These are phyloP conservation scores for Lactifluus echinatus DNA, from an alignment of 768 basidiomycete species.

Conservation along the genomic window DNA sequence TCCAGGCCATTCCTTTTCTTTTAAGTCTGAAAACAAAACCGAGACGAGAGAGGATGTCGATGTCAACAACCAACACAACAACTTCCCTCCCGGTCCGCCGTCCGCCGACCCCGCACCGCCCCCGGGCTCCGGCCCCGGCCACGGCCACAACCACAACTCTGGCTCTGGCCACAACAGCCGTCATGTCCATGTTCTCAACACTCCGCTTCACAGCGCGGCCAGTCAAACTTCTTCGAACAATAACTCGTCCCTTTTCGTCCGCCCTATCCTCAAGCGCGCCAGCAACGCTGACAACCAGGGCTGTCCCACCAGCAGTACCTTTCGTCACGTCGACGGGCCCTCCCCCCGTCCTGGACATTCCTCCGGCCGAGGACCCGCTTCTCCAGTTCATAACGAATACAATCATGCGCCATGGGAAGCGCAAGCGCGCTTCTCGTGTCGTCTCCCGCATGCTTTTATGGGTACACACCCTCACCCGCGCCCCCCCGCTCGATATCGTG, in stretches of 20 bases:
- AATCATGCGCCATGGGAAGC: conserved; percentile 57
- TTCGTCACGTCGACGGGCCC: neutral
- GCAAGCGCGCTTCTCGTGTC: conserved; percentile 47
- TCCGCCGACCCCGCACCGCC: neutral
- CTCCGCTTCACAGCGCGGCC: conserved; percentile 5
- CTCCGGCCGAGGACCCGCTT: conserved; percentile 68
- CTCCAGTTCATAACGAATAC: conserved; percentile 56
- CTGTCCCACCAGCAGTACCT: neutral
- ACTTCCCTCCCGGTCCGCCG: neutral
- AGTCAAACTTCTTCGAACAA: conserved; percentile 1
- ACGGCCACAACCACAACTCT: conserved; percentile 6
- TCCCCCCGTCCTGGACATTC: conserved; percentile 39
- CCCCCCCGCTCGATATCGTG: conserved; percentile 73
- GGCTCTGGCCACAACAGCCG: neutral
- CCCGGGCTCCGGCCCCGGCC: neutral
- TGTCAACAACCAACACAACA: neutral
- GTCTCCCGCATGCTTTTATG: conserved; percentile 58
- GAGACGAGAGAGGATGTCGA: neutral
- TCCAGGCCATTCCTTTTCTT: conserved; percentile 3
- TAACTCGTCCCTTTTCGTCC: conserved; percentile 14
- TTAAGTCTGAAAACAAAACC: neutral
- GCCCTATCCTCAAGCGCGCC: neutral
- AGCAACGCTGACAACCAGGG: neutral
- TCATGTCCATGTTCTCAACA: conserved; percentile 7
- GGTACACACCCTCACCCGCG: conserved; percentile 65